Conservation (phyloP, 192 early-diverging fungal species). For the Powellomyces hirtus region DNA sequence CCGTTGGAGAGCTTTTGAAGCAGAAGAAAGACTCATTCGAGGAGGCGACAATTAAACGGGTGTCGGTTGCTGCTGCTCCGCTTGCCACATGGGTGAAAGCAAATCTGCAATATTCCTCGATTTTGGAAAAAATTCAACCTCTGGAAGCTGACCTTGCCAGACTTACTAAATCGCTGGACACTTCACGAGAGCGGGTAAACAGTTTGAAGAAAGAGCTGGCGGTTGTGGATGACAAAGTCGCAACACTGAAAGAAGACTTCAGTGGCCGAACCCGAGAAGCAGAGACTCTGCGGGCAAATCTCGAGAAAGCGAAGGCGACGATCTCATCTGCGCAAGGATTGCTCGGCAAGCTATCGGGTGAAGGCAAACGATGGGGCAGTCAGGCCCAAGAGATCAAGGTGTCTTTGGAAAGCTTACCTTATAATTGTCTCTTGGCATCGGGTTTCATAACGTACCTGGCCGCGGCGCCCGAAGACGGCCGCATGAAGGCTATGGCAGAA, state of each 20-base stretch:
- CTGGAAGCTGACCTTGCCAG: conserved; percentile 46
- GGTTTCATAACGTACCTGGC: conserved; percentile 54
- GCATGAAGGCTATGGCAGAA: conserved; percentile 25
- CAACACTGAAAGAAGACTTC: conserved; percentile 48
- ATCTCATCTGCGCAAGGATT: conserved; percentile 50
- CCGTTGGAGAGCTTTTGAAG: conserved; percentile 48
- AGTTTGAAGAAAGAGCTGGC: conserved; percentile 50
- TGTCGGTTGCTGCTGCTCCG: conserved; percentile 59
- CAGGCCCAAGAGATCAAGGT: conserved; percentile 48
- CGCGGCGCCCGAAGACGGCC: conserved; percentile 45
- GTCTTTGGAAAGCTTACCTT: conserved; percentile 31
- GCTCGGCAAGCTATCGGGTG: conserved; percentile 55
- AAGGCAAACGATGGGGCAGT: conserved; percentile 52
- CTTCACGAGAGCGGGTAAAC: conserved; percentile 39
- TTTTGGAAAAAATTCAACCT: conserved; percentile 55
- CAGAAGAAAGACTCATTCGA: conserved; percentile 63
- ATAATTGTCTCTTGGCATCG: conserved; percentile 44
- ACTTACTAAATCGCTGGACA: conserved; percentile 46
- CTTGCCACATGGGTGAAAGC: conserved; percentile 66
- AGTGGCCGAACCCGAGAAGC: conserved; percentile 57
- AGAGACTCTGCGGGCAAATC: conserved; percentile 41
- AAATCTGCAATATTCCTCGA: conserved; percentile 54
- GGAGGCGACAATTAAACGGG: conserved; percentile 49
- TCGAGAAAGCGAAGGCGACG: conserved; percentile 46
- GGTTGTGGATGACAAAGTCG: conserved; percentile 52